A percentile compares a stretch with the other conserved stretches of the same genome.
Evolutionary conservation across 2,329 filamentous ascomycete species (phyloP).

Genomic region (Davidsoniella eucalypti): DNA sequence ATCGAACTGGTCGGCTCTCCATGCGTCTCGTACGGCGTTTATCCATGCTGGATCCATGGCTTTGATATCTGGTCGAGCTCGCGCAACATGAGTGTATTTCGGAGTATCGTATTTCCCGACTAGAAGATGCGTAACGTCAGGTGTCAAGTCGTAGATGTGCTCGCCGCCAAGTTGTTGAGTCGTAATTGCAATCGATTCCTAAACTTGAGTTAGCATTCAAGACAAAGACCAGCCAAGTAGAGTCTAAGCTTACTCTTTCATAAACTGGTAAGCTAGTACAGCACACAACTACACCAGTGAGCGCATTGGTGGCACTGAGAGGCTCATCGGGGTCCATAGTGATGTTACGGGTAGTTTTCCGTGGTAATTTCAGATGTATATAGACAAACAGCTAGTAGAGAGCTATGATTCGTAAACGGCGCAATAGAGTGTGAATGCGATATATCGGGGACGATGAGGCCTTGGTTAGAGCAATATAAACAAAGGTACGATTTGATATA

Average conservation of each 20-base stretch:
- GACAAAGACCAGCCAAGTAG: not conserved
- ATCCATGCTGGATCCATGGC: constrained; percentile 75
- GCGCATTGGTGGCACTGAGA: constrained; percentile 32
- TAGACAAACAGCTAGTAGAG: too few species aligned
- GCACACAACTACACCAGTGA: constrained; percentile 62
- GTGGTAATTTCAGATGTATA: too few species aligned
- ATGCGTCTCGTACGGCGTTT: constrained; percentile 58
- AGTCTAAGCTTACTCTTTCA: constrained; percentile 43
- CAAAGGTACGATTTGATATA: too few species aligned
- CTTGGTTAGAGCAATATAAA: too few species aligned
- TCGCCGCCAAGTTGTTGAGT: constrained; percentile 69
- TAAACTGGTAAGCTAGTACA: constrained; percentile 75
- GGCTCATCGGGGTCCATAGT: constrained; percentile 3
- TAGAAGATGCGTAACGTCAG: constrained; percentile 85
- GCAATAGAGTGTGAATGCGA: too few species aligned
- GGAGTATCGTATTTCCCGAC: constrained; percentile 78
- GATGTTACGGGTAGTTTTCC: not conserved
- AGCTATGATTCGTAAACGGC: too few species aligned
- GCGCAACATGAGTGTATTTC: constrained; percentile 92
- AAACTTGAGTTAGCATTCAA: too few species aligned
- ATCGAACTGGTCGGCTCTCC: constrained; percentile 72
- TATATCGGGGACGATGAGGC: too few species aligned
- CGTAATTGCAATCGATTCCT: constrained; percentile 42
- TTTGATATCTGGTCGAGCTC: constrained; percentile 69
- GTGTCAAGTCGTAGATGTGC: constrained; percentile 85